These are phyloP conservation scores for Chloranthus sessilifolius DNA, from an alignment of 164 flowering plant species.

Conservation along the genomic window DNA sequence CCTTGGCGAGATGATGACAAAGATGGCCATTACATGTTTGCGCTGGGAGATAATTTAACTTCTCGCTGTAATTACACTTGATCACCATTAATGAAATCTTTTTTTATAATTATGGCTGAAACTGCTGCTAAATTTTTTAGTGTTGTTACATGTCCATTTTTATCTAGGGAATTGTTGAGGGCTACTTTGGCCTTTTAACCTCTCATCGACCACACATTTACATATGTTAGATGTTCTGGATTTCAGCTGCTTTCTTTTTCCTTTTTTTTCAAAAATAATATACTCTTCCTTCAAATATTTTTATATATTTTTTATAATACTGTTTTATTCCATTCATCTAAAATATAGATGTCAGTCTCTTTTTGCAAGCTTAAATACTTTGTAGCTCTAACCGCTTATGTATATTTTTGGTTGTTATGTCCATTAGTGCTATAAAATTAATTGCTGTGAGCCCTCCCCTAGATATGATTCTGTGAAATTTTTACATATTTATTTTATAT, in stretches of 20 bases:
- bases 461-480: neutral
- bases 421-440: neutral
- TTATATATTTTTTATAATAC: neutral
- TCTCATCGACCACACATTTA: too few relatives aligned
- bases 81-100: constrained; percentile 23
- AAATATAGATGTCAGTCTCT: neutral
- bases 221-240: neutral
- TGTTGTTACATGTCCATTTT: neutral
- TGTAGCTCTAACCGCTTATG: too few relatives aligned
- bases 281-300: neutral
- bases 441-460: neutral
- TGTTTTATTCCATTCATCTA: neutral
- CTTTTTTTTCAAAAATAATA: neutral
- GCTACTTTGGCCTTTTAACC: too few relatives aligned
- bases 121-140: too few relatives aligned
- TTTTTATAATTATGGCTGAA: too few relatives aligned
- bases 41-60: constrained; percentile 96
- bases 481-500: too few relatives aligned
- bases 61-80: constrained; percentile 96
- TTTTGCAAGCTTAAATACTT: neutral
- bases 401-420: neutral
- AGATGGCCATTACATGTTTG: constrained; percentile 99
- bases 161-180: neutral
- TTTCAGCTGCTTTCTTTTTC: neutral
- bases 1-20: constrained; percentile 97